phyloP scores from a whole-genome alignment of 208 protist species.

The Crithidia brevicula region DNA sequence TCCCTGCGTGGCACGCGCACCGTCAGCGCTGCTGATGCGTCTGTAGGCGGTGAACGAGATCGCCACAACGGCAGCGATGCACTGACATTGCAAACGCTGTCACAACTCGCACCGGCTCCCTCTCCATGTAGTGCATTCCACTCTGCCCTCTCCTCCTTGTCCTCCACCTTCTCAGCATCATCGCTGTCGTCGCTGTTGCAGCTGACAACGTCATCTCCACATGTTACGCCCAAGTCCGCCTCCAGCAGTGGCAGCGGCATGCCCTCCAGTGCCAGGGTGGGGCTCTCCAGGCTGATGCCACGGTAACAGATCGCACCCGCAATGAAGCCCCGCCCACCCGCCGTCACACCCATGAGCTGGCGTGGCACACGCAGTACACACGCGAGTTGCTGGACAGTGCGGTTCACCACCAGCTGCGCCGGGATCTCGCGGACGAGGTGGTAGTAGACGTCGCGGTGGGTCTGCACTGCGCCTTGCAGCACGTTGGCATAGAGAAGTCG shows the following conservation, averaged over 20 bases:
- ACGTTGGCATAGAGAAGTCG: conserved; percentile 52
- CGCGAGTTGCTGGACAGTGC: conserved; percentile 48
- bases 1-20: no score
- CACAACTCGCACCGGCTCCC: no score
- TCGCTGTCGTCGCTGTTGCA: not conserved
- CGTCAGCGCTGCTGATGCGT: no score
- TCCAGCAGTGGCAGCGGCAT: conserved; percentile 33
- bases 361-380: conserved; percentile 55
- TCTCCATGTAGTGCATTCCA: no score
- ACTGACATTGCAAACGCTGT: no score
- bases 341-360: conserved; percentile 66
- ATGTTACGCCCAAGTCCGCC: conserved; percentile 9
- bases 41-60: no score
- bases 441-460: conserved; percentile 88
- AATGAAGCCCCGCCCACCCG: conserved; percentile 70
- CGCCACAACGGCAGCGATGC: no score
- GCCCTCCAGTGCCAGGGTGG: conserved; percentile 11
- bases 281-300: conserved; percentile 31
- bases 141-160: not conserved
- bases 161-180: not conserved
- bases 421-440: conserved; percentile 63
- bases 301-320: conserved; percentile 56
- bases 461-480: conserved; percentile 41
- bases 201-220: not conserved
- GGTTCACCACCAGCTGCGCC: conserved; percentile 57